Evolutionary conservation across 2,329 filamentous ascomycete genomes (phyloP).

Genomic region (Colletotrichum scovillei): DNA sequence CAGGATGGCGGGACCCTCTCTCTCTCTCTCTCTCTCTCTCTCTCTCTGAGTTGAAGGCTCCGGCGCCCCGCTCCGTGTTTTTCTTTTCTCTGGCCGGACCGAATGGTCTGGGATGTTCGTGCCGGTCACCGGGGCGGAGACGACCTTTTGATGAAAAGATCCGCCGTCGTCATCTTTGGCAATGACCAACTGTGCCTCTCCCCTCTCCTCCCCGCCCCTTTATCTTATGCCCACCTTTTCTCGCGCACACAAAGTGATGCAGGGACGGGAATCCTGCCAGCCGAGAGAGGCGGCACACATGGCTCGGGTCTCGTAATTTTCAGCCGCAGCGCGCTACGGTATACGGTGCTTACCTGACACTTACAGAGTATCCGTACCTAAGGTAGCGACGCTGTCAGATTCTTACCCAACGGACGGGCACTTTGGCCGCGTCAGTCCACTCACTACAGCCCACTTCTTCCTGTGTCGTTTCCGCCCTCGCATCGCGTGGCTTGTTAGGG

Average conservation of each 20-base stretch:
- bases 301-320: not conserved
- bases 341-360: slow-evolving; percentile 15
- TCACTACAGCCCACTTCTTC: not conserved
- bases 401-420: not conserved
- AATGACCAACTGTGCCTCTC: not conserved
- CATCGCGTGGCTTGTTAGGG: not conserved
- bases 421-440: not conserved
- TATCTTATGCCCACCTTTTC: not conserved
- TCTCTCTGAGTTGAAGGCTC: not conserved
- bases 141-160: not conserved
- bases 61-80: slow-evolving; percentile 3
- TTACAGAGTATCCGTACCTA: not conserved
- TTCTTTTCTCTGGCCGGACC: not conserved
- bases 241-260: not conserved
- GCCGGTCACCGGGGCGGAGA: not conserved
- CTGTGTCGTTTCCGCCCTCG: not conserved
- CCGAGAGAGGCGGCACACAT: not conserved
- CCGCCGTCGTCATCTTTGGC: not conserved
- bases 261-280: not conserved
- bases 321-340: slow-evolving; percentile 24
- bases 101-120: not conserved
- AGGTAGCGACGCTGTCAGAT: not conserved
- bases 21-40: not conserved
- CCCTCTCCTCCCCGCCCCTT: too few species aligned
- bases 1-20: not conserved